Evolutionary conservation across 768 basidiomycete species (phyloP).

Genomic region (Glaciozyma antarctica): DNA sequence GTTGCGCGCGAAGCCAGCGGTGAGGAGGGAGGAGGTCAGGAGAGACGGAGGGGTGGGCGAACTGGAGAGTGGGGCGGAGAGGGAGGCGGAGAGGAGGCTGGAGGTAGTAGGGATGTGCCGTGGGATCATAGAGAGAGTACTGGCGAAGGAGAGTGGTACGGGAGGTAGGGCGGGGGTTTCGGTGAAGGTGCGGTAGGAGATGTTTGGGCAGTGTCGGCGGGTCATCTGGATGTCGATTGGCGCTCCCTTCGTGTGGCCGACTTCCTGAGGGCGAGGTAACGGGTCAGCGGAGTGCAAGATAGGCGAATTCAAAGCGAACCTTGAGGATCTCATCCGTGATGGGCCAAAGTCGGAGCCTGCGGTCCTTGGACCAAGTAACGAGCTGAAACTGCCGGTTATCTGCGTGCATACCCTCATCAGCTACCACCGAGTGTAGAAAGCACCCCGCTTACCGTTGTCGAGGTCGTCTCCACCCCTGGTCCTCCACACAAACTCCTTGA

Average conservation of each 20-base stretch:
- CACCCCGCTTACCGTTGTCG: slow-evolving; percentile 42
- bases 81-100: slow-evolving; percentile 17
- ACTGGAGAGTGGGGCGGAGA: background rate
- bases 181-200: slow-evolving; percentile 36
- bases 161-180: slow-evolving; percentile 18
- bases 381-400: slow-evolving; percentile 54
- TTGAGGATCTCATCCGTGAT: slow-evolving; percentile 61
- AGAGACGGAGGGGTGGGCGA: slow-evolving; percentile 7
- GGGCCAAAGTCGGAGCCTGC: slow-evolving; percentile 84
- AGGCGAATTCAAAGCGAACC: slow-evolving; percentile 40
- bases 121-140: background rate
- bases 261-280: slow-evolving; percentile 18
- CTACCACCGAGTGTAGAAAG: slow-evolving; percentile 38
- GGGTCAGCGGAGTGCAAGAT: background rate
- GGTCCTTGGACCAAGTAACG: slow-evolving; percentile 80
- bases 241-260: slow-evolving; percentile 40
- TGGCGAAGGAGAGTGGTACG: slow-evolving; percentile 3
- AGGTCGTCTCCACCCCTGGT: slow-evolving; percentile 48
- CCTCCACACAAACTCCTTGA: slow-evolving; percentile 98
- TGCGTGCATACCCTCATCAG: background rate
- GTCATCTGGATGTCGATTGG: slow-evolving; percentile 40
- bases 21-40: slow-evolving; percentile 21
- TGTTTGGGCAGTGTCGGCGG: slow-evolving; percentile 38
- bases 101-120: slow-evolving; percentile 8
- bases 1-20: background rate